Base-by-base conservation (phyloP, 257 asterid genomes). In the Scutellaria barbata region DNA sequence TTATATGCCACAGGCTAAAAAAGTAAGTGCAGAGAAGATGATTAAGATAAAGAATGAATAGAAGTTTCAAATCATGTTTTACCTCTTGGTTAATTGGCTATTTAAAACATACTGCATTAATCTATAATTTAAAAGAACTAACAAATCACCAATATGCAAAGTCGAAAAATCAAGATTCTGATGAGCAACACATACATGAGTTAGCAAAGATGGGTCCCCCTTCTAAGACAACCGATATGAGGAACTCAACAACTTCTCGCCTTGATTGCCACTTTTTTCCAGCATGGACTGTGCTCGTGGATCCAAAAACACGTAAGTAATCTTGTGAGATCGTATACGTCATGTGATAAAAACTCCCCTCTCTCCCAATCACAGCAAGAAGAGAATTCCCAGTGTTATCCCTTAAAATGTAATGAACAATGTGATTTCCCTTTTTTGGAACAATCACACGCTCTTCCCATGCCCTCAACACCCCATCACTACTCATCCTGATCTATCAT, bases 321-420 rank as follows among this genome's bases (percentile, higher is more conserved):
- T 82, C 83, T 74, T 72, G 77, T 12, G 83, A 20, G 30, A 86
- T 66, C 1, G 63, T 33, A 64, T 80, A 82, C 3, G 41, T n/a
- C 83, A 84, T 80, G 75, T 86, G 81, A 37, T 79, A 76, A 42
- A 64, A 0, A 71, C 89, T 72, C 75, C 82, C 82, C 59, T 82
- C 86, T 51, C 66, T 80, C 52, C 87, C 85, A 75, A 78, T 87
- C 22, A 78, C 85, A 18, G 84, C 89, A 67, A 82, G 75, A 50
- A 82, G 47, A 20, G 73, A 72, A 67, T 77, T 42, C 48, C 77
- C 82, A 1, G 35, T 43, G 8, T 56, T 42, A 60, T 79, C 82
- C 75, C 39, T 79, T 12, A 86, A 20, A 56, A 71, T 43, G 51
- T 69, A 80, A 68, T 84, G 86, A 71, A 87, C 77, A 39, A 80